Evolutionary conservation across 2,329 filamentous ascomycete species (phyloP), one percentile per base, ranked within the genome.

Genomic region (Epichloe scottii): DNA sequence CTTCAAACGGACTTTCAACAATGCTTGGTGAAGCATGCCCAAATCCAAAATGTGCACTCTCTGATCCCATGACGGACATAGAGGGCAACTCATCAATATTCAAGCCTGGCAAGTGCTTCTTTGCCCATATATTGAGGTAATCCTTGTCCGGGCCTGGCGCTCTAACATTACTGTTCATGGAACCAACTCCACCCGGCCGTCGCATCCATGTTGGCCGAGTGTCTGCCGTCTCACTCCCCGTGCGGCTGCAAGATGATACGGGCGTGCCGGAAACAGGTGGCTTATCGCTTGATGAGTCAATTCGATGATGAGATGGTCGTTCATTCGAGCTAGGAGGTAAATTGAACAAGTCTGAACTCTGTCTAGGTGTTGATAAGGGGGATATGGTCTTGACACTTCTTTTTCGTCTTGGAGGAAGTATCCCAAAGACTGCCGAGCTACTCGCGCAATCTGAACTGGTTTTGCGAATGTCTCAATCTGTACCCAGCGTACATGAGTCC

Each of bases 401-500:
- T 81, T 90, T 88, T 63, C 89, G 77, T 19, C 89, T 80, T 7
- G 90, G 90, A 3, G 91, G 91, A 62, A 97, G 68, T 91, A 97
- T 23, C 90, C 91, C 43, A 96, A 76, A 2, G 85, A 78, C 67
- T 84, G 82, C 52, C 87, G 82, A 21, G 89, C 82, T 52, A 97
- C 81, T 33, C 93, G 82, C 15, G 83, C 89, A 57, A 98, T 93
- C 65, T 96, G 87, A 23, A 93, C 82, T 1, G 88, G 84, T 23
- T 82, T 75, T 15, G 69, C 66, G 46, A 75, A 70, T 21, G 82
- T 84, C 55, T 91, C 87, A 26, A 96, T 76, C 33, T 85, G 73
- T 1, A 95, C 87, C 89, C 89, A 96, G 44, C 87, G 84, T 53
- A 95, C 88, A 67, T 96, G 89, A 53, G 79, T 84, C 87, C 89